Evolutionary conservation across 108 stramenopile species (phyloP), one percentile per base, ranked within the genome.

Genomic region (Stephanodiscus triporus): DNA sequence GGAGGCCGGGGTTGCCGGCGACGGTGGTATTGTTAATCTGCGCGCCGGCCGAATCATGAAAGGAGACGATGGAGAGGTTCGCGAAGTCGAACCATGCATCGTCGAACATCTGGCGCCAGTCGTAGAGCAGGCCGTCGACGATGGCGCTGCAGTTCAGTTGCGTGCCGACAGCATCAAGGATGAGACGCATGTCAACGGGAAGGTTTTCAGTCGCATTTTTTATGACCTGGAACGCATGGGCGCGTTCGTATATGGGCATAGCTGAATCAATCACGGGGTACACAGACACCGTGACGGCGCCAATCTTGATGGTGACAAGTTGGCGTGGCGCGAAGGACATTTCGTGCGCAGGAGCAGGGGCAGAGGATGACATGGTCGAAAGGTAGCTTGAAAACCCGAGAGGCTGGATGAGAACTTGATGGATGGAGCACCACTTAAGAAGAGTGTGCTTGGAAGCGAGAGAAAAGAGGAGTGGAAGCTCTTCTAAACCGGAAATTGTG

Each of bases 321-420:
- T 26, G 26, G 6, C 5, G 55, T 6, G 26, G 55, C 0, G 16
- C 26, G 6, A 56, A 29, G 11, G 10, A 4, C 55, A 27, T 27
- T 16, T 56, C 55, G 13, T 27, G 16, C 2, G 26, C 0, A 9
- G 53, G 53, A 22, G 8, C 26, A 22, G 53, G 6, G 6, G 36
- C 6, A 22, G 4, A 22, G 26, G 20, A 22, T 22, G n/a, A n/a
- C n/a, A n/a, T 24, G 3, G 4, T 27, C 32, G 2, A 34, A 34
- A 6, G 66, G 70, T 10, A n/a, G n/a, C n/a, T n/a, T n/a, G n/a
- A n/a, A n/a, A n/a, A n/a, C n/a, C n/a, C n/a, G n/a, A n/a, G n/a
- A n/a, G n/a, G n/a, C n/a, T n/a, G n/a, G 34, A 27, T 4, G 27
- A 38, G 68, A 65, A 23, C 67, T 73, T 29, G 77, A 68, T 58